A percentile compares a stretch with the other conserved stretches of the same genome.
Conservation (phyloP, 495 filamentous ascomycete genomes). For the Bryoglossum gracile region DNA sequence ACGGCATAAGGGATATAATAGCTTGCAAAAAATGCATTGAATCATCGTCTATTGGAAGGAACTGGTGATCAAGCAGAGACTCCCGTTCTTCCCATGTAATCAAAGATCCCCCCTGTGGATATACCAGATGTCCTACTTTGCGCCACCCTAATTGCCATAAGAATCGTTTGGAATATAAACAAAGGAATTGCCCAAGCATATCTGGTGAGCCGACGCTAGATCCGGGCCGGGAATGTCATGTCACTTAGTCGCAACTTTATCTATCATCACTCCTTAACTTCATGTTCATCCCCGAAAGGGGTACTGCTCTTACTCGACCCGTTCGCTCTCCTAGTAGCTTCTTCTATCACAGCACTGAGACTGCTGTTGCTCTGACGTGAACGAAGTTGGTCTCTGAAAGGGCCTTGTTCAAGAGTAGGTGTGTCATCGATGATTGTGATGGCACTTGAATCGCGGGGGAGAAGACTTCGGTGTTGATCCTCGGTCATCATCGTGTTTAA, state of each 20-base stretch:
- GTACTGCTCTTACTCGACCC: slow-evolving; percentile 32
- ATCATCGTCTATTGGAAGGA: background rate
- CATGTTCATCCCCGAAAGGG: slow-evolving; percentile 51
- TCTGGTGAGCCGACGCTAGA: background rate
- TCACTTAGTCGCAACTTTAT: slow-evolving; percentile 2
- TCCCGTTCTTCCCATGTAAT: slow-evolving; percentile 5
- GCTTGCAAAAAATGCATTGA: background rate
- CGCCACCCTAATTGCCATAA: slow-evolving; percentile 13
- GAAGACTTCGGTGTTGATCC: slow-evolving; percentile 21
- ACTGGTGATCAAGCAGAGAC: background rate
- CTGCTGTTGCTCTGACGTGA: slow-evolving; percentile 33
- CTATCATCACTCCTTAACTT: slow-evolving; percentile 21
- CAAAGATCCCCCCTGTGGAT: slow-evolving; percentile 8
- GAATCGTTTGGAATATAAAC: slow-evolving; percentile 21
- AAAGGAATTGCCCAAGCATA: slow-evolving; percentile 14
- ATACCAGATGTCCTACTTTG: slow-evolving; percentile 5
- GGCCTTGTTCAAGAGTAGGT: slow-evolving; percentile 42
- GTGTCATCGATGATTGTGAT: slow-evolving; percentile 46
- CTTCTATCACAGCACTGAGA: slow-evolving; percentile 47
- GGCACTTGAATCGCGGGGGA: slow-evolving; percentile 26
- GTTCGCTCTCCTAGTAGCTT: slow-evolving; percentile 37
- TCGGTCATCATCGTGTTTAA: slow-evolving; percentile 30
- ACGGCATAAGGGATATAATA: background rate
- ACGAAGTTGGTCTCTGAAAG: slow-evolving; percentile 49
- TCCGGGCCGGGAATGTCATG: background rate